Evolutionary conservation across 2,329 filamentous ascomycete species (phyloP).

Genomic region (Aspergillus bombycis): DNA sequence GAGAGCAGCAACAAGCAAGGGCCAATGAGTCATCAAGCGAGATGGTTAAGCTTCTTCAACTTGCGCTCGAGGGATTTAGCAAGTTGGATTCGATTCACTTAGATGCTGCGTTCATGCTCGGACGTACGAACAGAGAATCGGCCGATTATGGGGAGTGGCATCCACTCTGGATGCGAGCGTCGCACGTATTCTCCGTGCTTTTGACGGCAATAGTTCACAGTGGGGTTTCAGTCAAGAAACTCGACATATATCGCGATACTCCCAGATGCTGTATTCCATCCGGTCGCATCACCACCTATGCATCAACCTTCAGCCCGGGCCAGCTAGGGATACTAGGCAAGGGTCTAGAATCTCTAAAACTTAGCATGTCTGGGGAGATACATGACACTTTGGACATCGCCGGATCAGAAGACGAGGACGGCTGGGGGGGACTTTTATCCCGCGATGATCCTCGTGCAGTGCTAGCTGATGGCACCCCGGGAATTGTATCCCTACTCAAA

Average conservation of each 20-base stretch:
- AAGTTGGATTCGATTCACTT: constrained; percentile 8
- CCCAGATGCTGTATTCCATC: constrained; percentile 9
- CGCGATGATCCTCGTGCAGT: background rate
- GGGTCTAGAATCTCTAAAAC: background rate
- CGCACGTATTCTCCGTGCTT: constrained; percentile 10
- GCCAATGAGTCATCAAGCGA: constrained; percentile 1
- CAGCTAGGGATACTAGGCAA: background rate
- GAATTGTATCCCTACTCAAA: constrained; percentile 3
- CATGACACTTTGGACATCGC: background rate
- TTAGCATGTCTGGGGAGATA: constrained; percentile 7
- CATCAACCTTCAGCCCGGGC: background rate
- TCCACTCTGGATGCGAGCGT: constrained; percentile 3
- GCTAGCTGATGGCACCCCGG: background rate
- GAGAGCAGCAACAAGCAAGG: constrained; percentile 1
- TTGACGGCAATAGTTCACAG: constrained; percentile 8
- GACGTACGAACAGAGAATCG: background rate
- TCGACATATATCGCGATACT: constrained; percentile 9
- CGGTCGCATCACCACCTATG: background rate
- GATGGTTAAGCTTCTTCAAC: constrained; percentile 6
- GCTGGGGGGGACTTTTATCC: background rate
- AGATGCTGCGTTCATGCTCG: constrained; percentile 3
- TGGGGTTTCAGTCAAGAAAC: background rate
- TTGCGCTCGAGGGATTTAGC: constrained; percentile 7
- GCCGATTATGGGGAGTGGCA: constrained; percentile 1
- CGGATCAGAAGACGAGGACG: background rate